Evolutionary conservation across 2,329 filamentous ascomycete species (phyloP), one percentile per base, ranked within the genome.

Genomic region (Bipolaris sorokiniana): DNA sequence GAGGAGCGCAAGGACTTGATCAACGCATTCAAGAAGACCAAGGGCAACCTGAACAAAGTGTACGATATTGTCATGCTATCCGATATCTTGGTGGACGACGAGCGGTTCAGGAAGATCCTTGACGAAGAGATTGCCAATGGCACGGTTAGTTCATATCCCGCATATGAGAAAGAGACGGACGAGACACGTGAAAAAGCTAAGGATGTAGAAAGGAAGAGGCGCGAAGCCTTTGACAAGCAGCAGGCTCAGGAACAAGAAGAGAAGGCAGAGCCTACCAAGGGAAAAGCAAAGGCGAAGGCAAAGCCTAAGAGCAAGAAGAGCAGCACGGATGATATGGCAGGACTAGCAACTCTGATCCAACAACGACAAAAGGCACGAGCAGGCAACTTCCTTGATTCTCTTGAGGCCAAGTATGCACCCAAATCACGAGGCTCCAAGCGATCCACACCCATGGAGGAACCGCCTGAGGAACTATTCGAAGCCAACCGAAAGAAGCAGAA

Each of bases 61-160:
- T 98, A 96, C 76, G 86, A 92, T 72, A 80, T 81, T 0, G 89
- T 99, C 38, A 96, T 99, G 88, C 83, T 97, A 42, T 96, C 91
- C 66, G 85, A 94, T 70, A 88, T 92, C 9, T 72, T 92, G 1
- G 87, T 90, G 51, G 95, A 99, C 65, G 95, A 99, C 66, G 88
- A 90, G 52, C 84, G 95, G 7, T 97, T 97, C 78, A 84, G 91
- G 13, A 77, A 72, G 15, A 91, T 96, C 42, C 92, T 99, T 52
- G 86, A 96, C 70, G 82, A 86, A 34, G 95, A 92, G 3, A 95
- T 99, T 69, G 81, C 83, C 34, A 82, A 79, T 3, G 86, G 86
- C 1, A 86, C 90, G 36, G 88, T 96, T 0, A 77, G 87, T 41
- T 80, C 80, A 0, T 93, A 87, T 74, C 79, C 83, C 18, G 83